Evolutionary conservation across 352 stramenopile species (phyloP).

Genomic region (Phytophthora capsici): DNA sequence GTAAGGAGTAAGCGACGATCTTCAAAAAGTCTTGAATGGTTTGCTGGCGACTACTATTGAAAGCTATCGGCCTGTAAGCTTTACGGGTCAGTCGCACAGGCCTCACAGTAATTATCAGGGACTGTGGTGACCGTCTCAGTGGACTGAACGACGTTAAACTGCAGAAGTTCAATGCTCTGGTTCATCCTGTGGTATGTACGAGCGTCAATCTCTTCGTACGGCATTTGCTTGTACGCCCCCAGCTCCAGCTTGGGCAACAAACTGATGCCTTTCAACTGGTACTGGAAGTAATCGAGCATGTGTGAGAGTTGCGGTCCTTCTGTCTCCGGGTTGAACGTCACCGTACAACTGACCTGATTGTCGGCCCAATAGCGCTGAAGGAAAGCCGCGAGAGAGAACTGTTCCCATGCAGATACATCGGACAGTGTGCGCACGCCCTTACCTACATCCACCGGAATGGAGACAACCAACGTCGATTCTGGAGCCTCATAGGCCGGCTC

Average conservation of each 20-base stretch:
- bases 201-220: slow-evolving; percentile 91
- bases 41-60: slow-evolving; percentile 11
- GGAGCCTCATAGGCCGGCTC: slow-evolving; percentile 75
- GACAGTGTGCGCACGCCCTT: slow-evolving; percentile 84
- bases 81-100: slow-evolving; percentile 37
- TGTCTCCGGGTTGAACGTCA: slow-evolving; percentile 92
- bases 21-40: slow-evolving; percentile 6
- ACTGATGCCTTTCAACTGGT: slow-evolving; percentile 94
- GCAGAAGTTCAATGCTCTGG: slow-evolving; percentile 43
- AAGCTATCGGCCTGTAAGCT: too few species aligned
- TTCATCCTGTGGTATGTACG: slow-evolving; percentile 65
- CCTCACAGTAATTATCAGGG: slow-evolving; percentile 68
- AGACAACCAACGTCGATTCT: slow-evolving; percentile 86
- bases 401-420: slow-evolving; percentile 93
- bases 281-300: slow-evolving; percentile 93
- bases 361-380: slow-evolving; percentile 94
- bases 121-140: slow-evolving; percentile 45
- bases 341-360: slow-evolving; percentile 95
- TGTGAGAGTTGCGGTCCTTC: slow-evolving; percentile 82
- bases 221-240: slow-evolving; percentile 91
- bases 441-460: slow-evolving; percentile 91
- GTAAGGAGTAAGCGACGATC: too few species aligned
- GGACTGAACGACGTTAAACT: slow-evolving; percentile 48
- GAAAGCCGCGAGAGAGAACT: slow-evolving; percentile 92
- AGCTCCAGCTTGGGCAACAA: slow-evolving; percentile 84